Base-by-base conservation (phyloP, 306 rosid species). In the Inga laurina region DNA sequence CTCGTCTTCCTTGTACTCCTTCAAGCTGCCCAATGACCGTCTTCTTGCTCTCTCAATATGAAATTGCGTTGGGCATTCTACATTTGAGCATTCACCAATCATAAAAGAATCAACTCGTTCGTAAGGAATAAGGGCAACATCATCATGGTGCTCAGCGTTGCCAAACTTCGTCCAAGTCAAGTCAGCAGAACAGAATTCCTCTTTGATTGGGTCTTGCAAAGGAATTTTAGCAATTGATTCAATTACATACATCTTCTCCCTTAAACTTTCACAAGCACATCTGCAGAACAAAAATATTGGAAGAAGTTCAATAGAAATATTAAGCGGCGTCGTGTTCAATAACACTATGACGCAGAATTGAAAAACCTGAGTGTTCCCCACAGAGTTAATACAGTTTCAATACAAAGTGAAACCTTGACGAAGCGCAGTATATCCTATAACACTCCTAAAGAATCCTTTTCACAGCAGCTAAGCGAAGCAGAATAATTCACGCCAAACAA, bases 131-230 rank as follows among this genome's bases (percentile, higher is more conserved):
- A 94, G 93, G 22, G 97, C 98, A 81, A 90, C 99, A 30, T 90
- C 97, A 79, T 96, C 98, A 65, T 91, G 87, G 77, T 88, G 96
- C 78, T 96, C 94, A 15, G 85, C 78, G 85, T 79, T 90, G 41
- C 97, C 97, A 87, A 91, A 94, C 87, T 94, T 94, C 81, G 91
- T 92, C 98, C 99, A 94, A 67, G 86, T 90, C 90, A 96, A 84
- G 85, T 94, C 92, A 70, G 90, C 87, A 76, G 98, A 84, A 75
- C 90, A 90, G 69, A 96, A 94, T 49, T 96, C 99, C 65, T 92
- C 97, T 84, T 78, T 93, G 2, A 86, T 78, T n/a, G 98, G 99
- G 81, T 96, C 95, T 91, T 96, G 99, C 79, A 94, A 74, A 32
- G 91, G 92, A 90, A 96, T 83, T 81, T 86, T 86, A 39, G 69